Conservation (phyloP, 2,329 filamentous ascomycete species). For the Aotearoamyces nothofagi region DNA sequence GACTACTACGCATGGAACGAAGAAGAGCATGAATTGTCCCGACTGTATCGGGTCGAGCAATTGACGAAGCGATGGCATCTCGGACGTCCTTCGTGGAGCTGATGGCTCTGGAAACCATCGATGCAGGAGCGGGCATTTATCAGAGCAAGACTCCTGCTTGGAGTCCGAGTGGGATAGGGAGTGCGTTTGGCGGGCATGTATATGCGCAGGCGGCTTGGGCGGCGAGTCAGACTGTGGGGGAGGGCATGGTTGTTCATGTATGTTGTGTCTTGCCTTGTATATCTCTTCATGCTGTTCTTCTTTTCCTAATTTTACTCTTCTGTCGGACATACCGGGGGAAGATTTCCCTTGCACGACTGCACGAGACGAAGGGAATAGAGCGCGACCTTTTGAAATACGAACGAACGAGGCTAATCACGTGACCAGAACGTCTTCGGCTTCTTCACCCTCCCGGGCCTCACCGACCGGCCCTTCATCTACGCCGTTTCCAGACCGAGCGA, state of each 20-base stretch:
- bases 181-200: constrained; percentile 28
- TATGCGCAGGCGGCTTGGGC: constrained; percentile 26
- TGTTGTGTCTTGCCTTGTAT: constrained; percentile 8
- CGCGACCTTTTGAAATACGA: too few species aligned
- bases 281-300: not conserved
- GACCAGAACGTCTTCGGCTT: constrained; percentile 33
- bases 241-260: constrained; percentile 26
- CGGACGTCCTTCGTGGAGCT: constrained; percentile 5
- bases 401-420: not conserved
- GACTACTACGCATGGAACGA: too few species aligned
- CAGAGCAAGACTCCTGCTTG: constrained; percentile 6
- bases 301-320: too few species aligned
- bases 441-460: constrained; percentile 31
- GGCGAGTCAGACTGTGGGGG: constrained; percentile 20
- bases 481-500: constrained; percentile 28
- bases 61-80: too few species aligned
- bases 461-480: constrained; percentile 37
- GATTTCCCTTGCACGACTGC: too few species aligned
- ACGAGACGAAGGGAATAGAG: too few species aligned
- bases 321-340: too few species aligned
- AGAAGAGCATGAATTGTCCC: not conserved
- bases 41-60: too few species aligned
- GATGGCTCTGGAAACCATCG: constrained; percentile 5
- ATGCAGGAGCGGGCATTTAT: constrained; percentile 4
- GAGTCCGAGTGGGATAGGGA: constrained; percentile 6